Base-by-base conservation (phyloP, 1,139 yeast species). In the Yamadazyma epiphylla region DNA sequence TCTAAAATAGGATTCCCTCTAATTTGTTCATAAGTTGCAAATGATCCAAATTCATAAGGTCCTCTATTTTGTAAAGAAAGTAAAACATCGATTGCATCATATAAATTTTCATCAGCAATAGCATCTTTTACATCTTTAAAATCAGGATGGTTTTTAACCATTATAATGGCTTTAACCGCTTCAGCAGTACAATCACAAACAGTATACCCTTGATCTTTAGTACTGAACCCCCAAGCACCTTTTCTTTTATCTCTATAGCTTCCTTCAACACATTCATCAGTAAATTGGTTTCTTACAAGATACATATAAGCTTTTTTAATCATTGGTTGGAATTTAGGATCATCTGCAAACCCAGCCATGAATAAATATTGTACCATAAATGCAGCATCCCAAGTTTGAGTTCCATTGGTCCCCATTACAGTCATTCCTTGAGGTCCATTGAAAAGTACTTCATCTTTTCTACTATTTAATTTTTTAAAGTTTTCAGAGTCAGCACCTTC, bases 171-270 rank as follows among this genome's bases (percentile, higher is more conserved):
- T 53, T 91, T 91, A 40, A 89, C 64, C 0, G 97, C 88, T 55
- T 94, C 98, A 0, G 98, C 95, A 0, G 98, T 89, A 58, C 98
- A 91, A 54, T 94, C 99, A 47, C 94, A 80, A 2, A 94, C 99
- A 0, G 95, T 84, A 49, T 89, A 94, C 0, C 99, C 99, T 58
- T 94, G 98, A 11, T 84, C 81, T 48, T 88, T 87, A 0, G 97
- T 94, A 30, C 95, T 85, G 52, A 91, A 94, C 0, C 97, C 96
- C 94, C 96, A 94, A 0, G 87, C 95, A n/a, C 98, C 99, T 29
- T 68, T 70, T 33, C 98, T 68, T 37, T 70, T 73, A 49, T 91
- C 97, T 45, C 98, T 72, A 57, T 70, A 89, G 38, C 89, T 79
- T 4, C 94, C 95, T 1, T 69, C 72, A 3, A 60, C 86, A 50